phyloP scores from a whole-genome alignment of 495 filamentous ascomycete species.

The Penicillium tannophilum region DNA sequence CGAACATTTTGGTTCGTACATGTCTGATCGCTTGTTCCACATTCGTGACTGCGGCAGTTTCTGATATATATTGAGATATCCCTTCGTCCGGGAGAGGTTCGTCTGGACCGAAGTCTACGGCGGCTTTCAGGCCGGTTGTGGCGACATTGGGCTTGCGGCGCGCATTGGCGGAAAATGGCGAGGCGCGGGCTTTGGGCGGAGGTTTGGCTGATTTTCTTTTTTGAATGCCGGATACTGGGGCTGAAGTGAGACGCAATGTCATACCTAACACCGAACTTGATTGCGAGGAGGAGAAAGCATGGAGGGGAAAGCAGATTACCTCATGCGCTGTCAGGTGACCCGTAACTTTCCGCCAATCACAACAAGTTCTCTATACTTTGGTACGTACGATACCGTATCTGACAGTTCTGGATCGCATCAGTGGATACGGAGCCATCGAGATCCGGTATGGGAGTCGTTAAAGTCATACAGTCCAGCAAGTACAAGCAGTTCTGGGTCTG shows the following conservation, averaged over 20 bases:
- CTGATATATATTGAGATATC: constrained; percentile 36
- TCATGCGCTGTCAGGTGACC: constrained; percentile 21
- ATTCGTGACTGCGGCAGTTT: constrained; percentile 59
- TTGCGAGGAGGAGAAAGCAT: neutral
- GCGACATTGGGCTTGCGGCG: constrained; percentile 57
- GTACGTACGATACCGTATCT: constrained; percentile 23
- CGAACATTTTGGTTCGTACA: constrained; percentile 67
- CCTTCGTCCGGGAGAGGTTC: constrained; percentile 43
- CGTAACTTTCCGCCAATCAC: constrained; percentile 24
- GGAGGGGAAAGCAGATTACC: constrained; percentile 13
- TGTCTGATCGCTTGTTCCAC: constrained; percentile 66
- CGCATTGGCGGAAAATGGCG: constrained; percentile 55
- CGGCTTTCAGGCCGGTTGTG: constrained; percentile 34
- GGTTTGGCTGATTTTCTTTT: constrained; percentile 33
- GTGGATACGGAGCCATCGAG: constrained; percentile 5
- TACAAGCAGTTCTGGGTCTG: neutral
- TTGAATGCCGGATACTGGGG: constrained; percentile 47
- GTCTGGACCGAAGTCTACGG: constrained; percentile 50
- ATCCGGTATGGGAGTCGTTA: constrained; percentile 13
- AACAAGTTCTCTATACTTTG: constrained; percentile 8
- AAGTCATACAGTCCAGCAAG: constrained; percentile 3
- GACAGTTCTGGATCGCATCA: neutral
- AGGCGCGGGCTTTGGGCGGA: constrained; percentile 30
- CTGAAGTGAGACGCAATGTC: constrained; percentile 50
- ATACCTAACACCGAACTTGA: constrained; percentile 28